Base-by-base conservation (phyloP, 192 early-diverging fungal species). In the Geranomyces variabilis region DNA sequence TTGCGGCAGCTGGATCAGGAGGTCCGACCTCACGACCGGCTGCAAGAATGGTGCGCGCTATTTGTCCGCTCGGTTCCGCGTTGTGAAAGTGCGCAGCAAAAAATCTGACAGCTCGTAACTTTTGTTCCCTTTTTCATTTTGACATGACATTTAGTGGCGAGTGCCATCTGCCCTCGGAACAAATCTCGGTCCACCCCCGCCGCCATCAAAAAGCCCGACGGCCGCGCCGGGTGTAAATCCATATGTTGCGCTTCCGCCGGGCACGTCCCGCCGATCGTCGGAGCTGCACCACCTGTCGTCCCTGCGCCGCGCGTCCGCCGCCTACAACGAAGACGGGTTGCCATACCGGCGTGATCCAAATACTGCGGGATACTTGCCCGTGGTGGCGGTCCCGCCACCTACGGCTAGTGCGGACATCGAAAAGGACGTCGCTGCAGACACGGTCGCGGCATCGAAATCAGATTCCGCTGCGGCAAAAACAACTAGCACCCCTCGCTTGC, bases 71-170 rank as follows among this genome's bases (percentile, higher is more conserved):
- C 10, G 36, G 3, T 41, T 41, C 10, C 5, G 10, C 5, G 5
- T 41, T 10, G 10, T 41, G 36, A 41, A 10, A 3, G 36, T 41
- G 36, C 36, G 36, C 36, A 41, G 3, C 10, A 10, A 10, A 41
- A 41, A 41, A 41, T 10, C 36, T 41, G 36, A 41, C 36, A 41
- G 36, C 36, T 41, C 36, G 36, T 3, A 41, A n/a, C n/a, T 41
- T 41, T 41, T 41, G 10, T 10, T 41, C 10, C 36, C 3, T 41
- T 41, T 41, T 7, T n/a, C n/a, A n/a, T n/a, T n/a, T n/a, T n/a
- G n/a, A n/a, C n/a, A n/a, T n/a, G n/a, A n/a, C n/a, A n/a, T n/a
- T 41, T 29, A 65, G 63, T 65, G 63, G 63, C 31, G 63, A 22
- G 31, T 65, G 4, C 33, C 63, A 65, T 65, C 63, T 3, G 63